phyloP scores from a whole-genome alignment of 2,329 filamentous ascomycete genomes.

The Cladophialophora psammophila region DNA sequence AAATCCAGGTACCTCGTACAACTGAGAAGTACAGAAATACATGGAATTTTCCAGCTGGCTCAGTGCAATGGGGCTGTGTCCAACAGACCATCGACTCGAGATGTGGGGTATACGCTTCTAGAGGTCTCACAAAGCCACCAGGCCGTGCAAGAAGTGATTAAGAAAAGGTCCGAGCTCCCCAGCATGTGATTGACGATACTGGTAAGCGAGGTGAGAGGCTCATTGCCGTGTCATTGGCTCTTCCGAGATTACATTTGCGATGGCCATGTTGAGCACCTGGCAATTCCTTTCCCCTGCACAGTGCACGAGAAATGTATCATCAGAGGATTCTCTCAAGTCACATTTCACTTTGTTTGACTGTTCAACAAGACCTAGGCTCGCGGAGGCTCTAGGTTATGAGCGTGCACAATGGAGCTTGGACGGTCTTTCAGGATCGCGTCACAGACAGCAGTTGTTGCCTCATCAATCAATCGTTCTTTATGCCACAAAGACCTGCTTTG shows the following conservation, averaged over 20 bases:
- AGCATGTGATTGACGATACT: background rate
- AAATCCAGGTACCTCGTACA: background rate
- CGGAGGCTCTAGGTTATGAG: background rate
- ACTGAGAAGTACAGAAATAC: background rate
- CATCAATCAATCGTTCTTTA: background rate
- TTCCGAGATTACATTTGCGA: background rate
- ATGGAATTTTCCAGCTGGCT: constrained; percentile 8
- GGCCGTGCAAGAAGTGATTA: background rate
- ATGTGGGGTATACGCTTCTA: background rate
- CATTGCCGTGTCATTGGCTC: background rate
- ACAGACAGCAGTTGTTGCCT: background rate
- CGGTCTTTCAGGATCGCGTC: background rate
- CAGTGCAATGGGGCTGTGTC: background rate
- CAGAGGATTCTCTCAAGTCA: background rate
- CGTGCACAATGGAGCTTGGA: background rate
- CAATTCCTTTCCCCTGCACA: background rate
- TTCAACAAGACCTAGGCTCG: background rate
- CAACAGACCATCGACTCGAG: background rate
- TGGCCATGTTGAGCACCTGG: background rate
- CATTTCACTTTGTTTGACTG: background rate
- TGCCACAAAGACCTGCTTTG: background rate
- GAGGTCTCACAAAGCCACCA: constrained; percentile 10
- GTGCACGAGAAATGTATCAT: background rate
- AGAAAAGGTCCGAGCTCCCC: background rate
- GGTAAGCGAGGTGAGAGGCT: background rate